These are phyloP conservation scores for Dalbergia cultrata DNA, from an alignment of 306 rosid species.

Conservation along the genomic window DNA sequence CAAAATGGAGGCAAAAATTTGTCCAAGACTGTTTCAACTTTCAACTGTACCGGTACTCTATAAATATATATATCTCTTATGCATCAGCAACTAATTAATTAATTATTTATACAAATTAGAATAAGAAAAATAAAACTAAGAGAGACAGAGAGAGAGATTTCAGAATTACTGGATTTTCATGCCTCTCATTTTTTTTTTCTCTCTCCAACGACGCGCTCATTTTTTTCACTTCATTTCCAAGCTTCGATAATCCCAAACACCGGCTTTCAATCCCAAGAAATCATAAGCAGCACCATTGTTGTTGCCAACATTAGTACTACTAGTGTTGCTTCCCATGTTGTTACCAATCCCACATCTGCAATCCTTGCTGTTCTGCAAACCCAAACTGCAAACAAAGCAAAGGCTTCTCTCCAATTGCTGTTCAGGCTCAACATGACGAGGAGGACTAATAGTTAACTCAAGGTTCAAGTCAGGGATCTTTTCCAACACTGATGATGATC, in stretches of 20 bases:
- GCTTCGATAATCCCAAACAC: conserved; percentile 83
- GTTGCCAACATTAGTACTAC: background rate
- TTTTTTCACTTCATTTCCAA: conserved; percentile 77
- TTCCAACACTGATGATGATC: conserved; percentile 42
- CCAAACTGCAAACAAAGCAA: conserved; percentile 58
- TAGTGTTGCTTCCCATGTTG: conserved; percentile 9
- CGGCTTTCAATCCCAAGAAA: conserved; percentile 83
- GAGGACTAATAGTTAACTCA: conserved; percentile 89
- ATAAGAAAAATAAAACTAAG: conserved; percentile 31
- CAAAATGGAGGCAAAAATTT: conserved; percentile 25
- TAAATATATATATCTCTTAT: conserved; percentile 20
- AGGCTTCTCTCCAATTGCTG: conserved; percentile 48
- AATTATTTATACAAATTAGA: conserved; percentile 62
- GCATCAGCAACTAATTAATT: conserved; percentile 49
- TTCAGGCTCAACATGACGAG: conserved; percentile 52
- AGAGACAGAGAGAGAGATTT: background rate
- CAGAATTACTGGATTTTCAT: conserved; percentile 44
- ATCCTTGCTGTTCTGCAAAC: conserved; percentile 55
- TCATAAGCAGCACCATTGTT: conserved; percentile 63
- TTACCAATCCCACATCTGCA: conserved; percentile 57
- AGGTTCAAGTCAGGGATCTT: conserved; percentile 87
- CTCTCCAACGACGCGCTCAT: conserved; percentile 19
- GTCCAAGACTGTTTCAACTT: conserved; percentile 55
- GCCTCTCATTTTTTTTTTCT: conserved; percentile 37
- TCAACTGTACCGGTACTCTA: conserved; percentile 71